A percentile compares a stretch with the other conserved stretches of the same genome.
phyloP scores from a whole-genome alignment of 2,329 filamentous ascomycete genomes.

The Colletotrichum echinochloae region DNA sequence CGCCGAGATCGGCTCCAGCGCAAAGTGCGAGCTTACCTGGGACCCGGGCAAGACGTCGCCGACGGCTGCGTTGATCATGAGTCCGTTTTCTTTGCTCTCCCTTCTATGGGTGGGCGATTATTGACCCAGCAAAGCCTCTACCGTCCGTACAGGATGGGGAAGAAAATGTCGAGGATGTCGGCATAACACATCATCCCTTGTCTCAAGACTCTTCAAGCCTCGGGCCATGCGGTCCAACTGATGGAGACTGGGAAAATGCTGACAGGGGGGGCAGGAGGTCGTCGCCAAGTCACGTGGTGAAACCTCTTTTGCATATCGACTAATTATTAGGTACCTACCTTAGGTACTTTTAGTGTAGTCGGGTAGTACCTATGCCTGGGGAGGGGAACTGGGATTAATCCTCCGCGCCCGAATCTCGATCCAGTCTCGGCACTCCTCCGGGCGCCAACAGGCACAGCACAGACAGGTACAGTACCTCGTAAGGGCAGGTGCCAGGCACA shows the following conservation, averaged over 20 bases:
- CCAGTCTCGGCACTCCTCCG: conserved; percentile 15
- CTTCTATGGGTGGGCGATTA: neutral
- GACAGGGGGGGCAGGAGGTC: neutral
- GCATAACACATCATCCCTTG: neutral
- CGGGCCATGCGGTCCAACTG: neutral
- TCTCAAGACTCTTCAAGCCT: neutral
- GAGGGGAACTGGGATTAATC: conserved; percentile 5
- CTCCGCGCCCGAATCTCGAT: conserved; percentile 30
- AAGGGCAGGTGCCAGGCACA: neutral
- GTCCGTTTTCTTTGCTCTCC: neutral
- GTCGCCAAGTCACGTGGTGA: conserved; percentile 32
- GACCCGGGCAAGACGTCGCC: conserved; percentile 40
- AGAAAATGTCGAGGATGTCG: no score
- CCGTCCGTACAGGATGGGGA: neutral
- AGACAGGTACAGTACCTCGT: no score
- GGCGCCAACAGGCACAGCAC: conserved; percentile 13
- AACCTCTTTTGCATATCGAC: no score
- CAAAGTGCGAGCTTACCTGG: conserved; percentile 62
- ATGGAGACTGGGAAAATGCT: neutral
- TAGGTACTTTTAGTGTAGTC: no score
- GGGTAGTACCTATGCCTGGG: neutral
- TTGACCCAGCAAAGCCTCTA: conserved; percentile 1
- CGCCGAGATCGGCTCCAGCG: conserved; percentile 59
- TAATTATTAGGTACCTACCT: no score
- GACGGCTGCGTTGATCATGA: neutral